Conservation (phyloP, 345 rosid species). For the Erodium maritimum region DNA sequence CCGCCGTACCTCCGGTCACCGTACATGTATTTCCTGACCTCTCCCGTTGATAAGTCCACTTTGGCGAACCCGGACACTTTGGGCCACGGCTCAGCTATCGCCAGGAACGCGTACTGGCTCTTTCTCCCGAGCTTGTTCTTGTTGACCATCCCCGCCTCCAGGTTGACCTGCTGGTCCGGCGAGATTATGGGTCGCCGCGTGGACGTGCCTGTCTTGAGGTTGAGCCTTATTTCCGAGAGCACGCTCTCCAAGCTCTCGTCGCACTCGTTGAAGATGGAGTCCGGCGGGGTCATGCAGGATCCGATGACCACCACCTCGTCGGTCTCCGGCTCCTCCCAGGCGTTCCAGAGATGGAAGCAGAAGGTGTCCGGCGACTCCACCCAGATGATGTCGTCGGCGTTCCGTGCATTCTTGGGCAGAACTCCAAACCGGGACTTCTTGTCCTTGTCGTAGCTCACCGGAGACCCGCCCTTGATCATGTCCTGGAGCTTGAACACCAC, state of each 20-base stretch:
- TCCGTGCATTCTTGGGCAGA: slow-evolving; percentile 37
- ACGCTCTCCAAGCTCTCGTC: slow-evolving; percentile 67
- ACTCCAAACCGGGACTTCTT: slow-evolving; percentile 72
- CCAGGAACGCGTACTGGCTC: slow-evolving; percentile 63
- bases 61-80: slow-evolving; percentile 83
- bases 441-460: slow-evolving; percentile 66
- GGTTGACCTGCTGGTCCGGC: slow-evolving; percentile 50
- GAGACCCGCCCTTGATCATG: slow-evolving; percentile 80
- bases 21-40: slow-evolving; percentile 45
- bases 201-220: slow-evolving; percentile 67
- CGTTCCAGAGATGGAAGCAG: slow-evolving; percentile 92
- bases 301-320: slow-evolving; percentile 86
- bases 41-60: slow-evolving; percentile 69
- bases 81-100: slow-evolving; percentile 96
- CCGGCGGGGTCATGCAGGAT: slow-evolving; percentile 95
- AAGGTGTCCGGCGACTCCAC: slow-evolving; percentile 68
- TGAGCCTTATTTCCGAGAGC: slow-evolving; percentile 72
- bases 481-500: slow-evolving; percentile 85
- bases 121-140: slow-evolving; percentile 60
- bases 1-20: slow-evolving; percentile 70
- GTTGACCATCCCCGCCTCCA: slow-evolving; percentile 98
- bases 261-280: slow-evolving; percentile 87
- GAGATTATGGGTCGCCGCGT: slow-evolving; percentile 51
- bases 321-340: slow-evolving; percentile 88
- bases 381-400: slow-evolving; percentile 59